Percentiles rank a stretch among this genome's conserved stretches.
Evolutionary conservation across 768 basidiomycete genomes (phyloP).

Genomic region (Pisolithus microcarpus): DNA sequence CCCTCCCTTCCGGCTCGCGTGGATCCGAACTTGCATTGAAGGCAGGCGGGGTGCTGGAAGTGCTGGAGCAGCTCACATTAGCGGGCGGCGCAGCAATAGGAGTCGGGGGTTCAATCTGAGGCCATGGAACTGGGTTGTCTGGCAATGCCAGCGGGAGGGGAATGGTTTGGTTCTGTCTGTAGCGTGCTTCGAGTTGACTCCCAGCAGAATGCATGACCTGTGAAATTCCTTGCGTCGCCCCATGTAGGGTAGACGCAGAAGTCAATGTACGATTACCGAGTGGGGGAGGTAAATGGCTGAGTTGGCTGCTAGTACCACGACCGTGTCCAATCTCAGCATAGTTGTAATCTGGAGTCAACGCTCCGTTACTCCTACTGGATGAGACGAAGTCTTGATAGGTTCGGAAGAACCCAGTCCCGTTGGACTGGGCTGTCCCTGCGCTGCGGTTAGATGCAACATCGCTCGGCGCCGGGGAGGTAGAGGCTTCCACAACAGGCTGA

Average conservation of each 20-base stretch:
- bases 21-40: constrained; percentile 23
- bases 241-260: constrained; percentile 16
- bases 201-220: constrained; percentile 31
- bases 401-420: constrained; percentile 55
- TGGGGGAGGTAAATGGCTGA: constrained; percentile 12
- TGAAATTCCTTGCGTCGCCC: constrained; percentile 23
- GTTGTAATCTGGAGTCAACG: constrained; percentile 64
- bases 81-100: constrained; percentile 26
- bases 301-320: constrained; percentile 36
- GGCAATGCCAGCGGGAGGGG: constrained; percentile 1
- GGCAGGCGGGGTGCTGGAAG: constrained; percentile 35
- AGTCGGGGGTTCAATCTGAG: constrained; percentile 37
- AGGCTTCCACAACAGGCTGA: constrained; percentile 56
- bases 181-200: constrained; percentile 17
- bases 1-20: constrained; percentile 38
- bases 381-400: constrained; percentile 42
- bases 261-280: constrained; percentile 20
- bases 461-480: constrained; percentile 52
- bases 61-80: constrained; percentile 36
- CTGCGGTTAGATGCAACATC: constrained; percentile 55
- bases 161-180: constrained; percentile 8
- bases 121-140: constrained; percentile 33
- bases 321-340: constrained; percentile 76
- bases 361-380: constrained; percentile 43
- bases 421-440: constrained; percentile 44